Evolutionary conservation across 176 grass and related monocot genomes (phyloP), one percentile per base, ranked within the genome.

Genomic region (Lolium perenne): DNA sequence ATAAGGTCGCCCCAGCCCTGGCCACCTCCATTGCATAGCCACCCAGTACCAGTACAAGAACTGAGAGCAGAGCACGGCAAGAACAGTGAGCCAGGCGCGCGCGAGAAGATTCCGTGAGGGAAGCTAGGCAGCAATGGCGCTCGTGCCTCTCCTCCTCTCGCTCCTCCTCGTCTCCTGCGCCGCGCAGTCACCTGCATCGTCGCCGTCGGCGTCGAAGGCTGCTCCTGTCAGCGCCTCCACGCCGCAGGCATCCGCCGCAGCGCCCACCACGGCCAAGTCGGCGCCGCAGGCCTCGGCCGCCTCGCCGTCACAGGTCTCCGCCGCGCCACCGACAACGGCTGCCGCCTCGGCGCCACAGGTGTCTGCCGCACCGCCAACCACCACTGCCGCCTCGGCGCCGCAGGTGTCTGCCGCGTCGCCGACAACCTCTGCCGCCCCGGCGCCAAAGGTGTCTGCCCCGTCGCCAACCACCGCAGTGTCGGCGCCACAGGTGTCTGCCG

Each of bases 111-210:
- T 41, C 6, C 40, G 40, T 41, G 40, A 41, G 40, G 40, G 40
- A 41, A 29, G 56, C 17, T 2, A 16, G 1, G 21, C 26, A 21
- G 45, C 53, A 71, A 88, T 88, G 90, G 77, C 86, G 59, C 46
- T 91, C 2, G 48, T 89, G 12, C 62, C 80, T 56, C 80, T 89
- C 55, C 2, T 89, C 15, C 81, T 90, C 11, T 75, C 85, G 41
- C 63, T 88, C 25, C 88, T 93, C 79, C 35, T 93, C 79, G 79
- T 82, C 68, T 75, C 92, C 35, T 90, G 88, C 83, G 76, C 86
- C 53, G 92, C 92, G 79, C 92, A 91, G 86, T 83, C 92, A 41
- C 92, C 85, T 18, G 83, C 87, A 17, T 78, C 84, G 4, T 78
- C 92, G 64, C 87, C 92, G 8, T 71, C 91, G 0, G 78, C 80